Evolutionary conservation across 2,329 filamentous ascomycete species (phyloP), one percentile per base, ranked within the genome.

Genomic region (Incumbomyces lentus): DNA sequence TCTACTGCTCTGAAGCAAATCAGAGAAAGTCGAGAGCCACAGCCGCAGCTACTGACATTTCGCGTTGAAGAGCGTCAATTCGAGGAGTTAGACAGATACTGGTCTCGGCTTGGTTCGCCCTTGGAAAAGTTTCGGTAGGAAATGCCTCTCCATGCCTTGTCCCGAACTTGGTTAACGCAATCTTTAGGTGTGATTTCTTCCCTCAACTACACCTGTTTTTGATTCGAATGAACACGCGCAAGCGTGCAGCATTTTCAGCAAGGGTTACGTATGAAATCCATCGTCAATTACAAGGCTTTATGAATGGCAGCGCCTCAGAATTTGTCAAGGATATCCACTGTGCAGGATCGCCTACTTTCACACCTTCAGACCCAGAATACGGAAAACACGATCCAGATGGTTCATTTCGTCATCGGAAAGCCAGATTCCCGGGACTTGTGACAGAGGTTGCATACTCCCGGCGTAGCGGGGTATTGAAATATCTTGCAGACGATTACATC

Each of bases 381-480:
- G 36, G 36, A 17, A 14, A 18, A 17, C 36, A 39, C 18, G 36
- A 39, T 39, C 36, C 36, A 5, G 36, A 39, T 13, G 36, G 36
- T 6, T 51, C 51, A 32, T 60, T 59, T 47, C 35, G 47, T 10
- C 57, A 61, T 51, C 18, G 34, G 8, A 35, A 54, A 30, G 50
- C 52, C 17, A 44, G 46, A 34, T 57, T 36, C 40, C 56, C 58
- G 2, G 49, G 52, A 13, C 53, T 61, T 12, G 54, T 64, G 10
- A 54, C 63, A 30, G 60, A 64, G 48, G 58, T 63, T 16, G 57
- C 60, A 16, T 59, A 62, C 51, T 55, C 55, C 14, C 60, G 62
- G 55, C 58, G 60, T 44, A 47, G 52, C 37, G 59, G 58, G 38
- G 52, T 55, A 17, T 46, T 64, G 35, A 40, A 46, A 11, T 18